Base-by-base conservation (phyloP, 257 asterid genomes). In the Eustoma russellianum region DNA sequence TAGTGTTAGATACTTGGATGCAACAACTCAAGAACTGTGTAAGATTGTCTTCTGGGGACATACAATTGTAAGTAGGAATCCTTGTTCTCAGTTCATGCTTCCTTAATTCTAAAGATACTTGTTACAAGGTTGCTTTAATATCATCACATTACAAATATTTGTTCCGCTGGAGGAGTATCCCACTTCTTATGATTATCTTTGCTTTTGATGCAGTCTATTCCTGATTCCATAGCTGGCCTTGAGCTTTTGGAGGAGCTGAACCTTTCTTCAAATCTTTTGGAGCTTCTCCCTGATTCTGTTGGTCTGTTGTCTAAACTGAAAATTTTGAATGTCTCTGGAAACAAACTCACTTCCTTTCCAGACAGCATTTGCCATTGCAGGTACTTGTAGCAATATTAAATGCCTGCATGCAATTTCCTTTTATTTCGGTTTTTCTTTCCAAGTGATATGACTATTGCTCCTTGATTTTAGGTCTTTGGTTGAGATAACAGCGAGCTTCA, bases 281-380 rank as follows among this genome's bases (percentile, higher is more conserved):
- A 74, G 63, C 59, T 72, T 12, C 75, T 91, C 55, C 90, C 96
- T 8, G 95, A 84, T 69, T 79, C 95, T 24, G 66, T 87, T 5
- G 96, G 98, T 45, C 65, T 84, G 57, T 56, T 87, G 74, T 71
- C 72, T 24, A 82, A 71, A 64, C 60, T 91, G 79, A 78, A 73
- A 68, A 59, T 75, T 66, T 62, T 91, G 50, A 72, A 91, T 72
- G 71, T 85, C 52, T 86, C 95, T 6, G 70, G 82, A n/a, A 91
- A 91, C 83, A 78, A 74, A 70, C 94, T 91, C 48, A 66, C 64
- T 41, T 70, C 83, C 55, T 78, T 91, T 64, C 92, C 98, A 14
- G 94, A 91, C 71, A 82, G 95, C 70, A 86, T 91, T 52, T 85
- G 80, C 64, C 92, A 75, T 30, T 91, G 98, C 93, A 76, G 93